These are phyloP conservation scores for Astrocystis sublimbata DNA, from an alignment of 495 filamentous ascomycete genomes.

Conservation along the genomic window DNA sequence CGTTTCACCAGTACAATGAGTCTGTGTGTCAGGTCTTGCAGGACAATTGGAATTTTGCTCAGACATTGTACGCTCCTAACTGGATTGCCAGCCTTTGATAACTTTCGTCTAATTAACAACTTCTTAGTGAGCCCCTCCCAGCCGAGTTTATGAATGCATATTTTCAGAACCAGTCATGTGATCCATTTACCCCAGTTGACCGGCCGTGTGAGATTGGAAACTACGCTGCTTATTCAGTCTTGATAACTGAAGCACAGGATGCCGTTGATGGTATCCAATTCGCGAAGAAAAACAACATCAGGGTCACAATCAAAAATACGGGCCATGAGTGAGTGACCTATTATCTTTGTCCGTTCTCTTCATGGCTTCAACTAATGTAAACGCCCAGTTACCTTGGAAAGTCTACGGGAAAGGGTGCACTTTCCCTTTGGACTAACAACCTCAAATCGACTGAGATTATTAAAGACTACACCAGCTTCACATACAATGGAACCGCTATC, in stretches of 20 bases:
- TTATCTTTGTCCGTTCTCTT: not conserved
- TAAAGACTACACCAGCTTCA: slow-evolving; percentile 28
- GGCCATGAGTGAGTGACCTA: slow-evolving; percentile 38
- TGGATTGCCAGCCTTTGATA: not conserved
- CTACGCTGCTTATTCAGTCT: slow-evolving; percentile 54
- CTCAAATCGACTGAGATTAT: slow-evolving; percentile 48
- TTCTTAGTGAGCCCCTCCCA: slow-evolving; percentile 4
- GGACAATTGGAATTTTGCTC: not conserved
- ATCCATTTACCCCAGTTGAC: slow-evolving; percentile 49
- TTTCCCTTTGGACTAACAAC: slow-evolving; percentile 60
- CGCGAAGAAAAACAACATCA: slow-evolving; percentile 39
- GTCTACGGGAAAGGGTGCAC: slow-evolving; percentile 52
- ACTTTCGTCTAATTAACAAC: not conserved
- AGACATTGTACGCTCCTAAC: slow-evolving; percentile 3
- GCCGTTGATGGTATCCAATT: slow-evolving; percentile 45
- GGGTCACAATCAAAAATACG: slow-evolving; percentile 41
- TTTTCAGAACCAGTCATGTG: slow-evolving; percentile 55
- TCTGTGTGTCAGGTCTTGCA: not conserved
- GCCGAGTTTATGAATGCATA: slow-evolving; percentile 44
- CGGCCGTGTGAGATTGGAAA: slow-evolving; percentile 55
- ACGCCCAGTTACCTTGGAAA: slow-evolving; percentile 35
- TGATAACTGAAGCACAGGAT: slow-evolving; percentile 38
- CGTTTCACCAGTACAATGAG: not conserved
- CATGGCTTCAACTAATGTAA: not conserved
- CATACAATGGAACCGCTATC: slow-evolving; percentile 48